Percentiles rank a stretch among this genome's conserved stretches.
Conservation (phyloP, 2,329 filamentous ascomycete species). For the Sclerotinia minor region DNA sequence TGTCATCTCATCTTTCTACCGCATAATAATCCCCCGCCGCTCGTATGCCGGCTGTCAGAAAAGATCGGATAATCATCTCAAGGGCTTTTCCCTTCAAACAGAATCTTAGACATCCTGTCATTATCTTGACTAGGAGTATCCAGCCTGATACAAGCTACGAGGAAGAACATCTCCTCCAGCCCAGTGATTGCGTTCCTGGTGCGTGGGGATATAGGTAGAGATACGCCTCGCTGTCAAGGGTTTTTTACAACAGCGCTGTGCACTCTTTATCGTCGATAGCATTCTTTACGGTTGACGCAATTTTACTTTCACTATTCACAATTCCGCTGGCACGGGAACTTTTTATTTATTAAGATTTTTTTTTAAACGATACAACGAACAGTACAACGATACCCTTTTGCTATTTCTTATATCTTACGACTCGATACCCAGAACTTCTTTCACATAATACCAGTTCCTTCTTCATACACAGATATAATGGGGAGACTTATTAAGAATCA, state of each 20-base stretch:
- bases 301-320: conserved; percentile 40
- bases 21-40: conserved; percentile 38
- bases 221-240: conserved; percentile 24
- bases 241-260: conserved; percentile 43
- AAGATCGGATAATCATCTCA: conserved; percentile 53
- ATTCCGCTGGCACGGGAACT: conserved; percentile 57
- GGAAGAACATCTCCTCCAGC: conserved; percentile 39
- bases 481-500: conserved; percentile 99
- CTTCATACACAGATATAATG: conserved; percentile 54
- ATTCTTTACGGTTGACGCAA: conserved; percentile 46
- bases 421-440: conserved; percentile 25
- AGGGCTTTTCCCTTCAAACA: conserved; percentile 50
- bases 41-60: conserved; percentile 56
- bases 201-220: conserved; percentile 45
- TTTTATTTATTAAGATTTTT: conserved; percentile 36
- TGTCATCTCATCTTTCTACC: conserved; percentile 16
- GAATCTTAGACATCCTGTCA: conserved; percentile 43
- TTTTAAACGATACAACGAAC: conserved; percentile 26
- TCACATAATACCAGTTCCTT: neutral
- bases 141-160: conserved; percentile 44
- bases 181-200: conserved; percentile 36
- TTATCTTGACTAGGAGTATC: conserved; percentile 38
- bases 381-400: conserved; percentile 37
- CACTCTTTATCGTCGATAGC: conserved; percentile 54
- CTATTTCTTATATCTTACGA: conserved; percentile 28